Percentiles rank a stretch among this genome's conserved stretches.
These are phyloP conservation scores for Haplosporangium gracile DNA, from an alignment of 192 early-diverging fungal species.

Conservation along the genomic window DNA sequence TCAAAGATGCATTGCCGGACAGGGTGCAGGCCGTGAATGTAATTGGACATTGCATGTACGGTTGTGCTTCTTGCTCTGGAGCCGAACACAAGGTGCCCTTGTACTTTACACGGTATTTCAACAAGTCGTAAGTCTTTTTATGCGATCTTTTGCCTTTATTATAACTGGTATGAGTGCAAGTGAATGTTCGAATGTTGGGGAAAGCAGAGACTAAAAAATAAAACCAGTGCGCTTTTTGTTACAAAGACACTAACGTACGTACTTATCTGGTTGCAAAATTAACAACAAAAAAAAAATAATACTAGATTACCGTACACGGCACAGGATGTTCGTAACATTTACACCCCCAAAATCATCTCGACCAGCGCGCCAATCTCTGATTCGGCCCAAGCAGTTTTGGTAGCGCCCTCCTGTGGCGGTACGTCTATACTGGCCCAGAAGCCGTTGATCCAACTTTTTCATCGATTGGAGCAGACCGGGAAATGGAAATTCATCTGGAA, in stretches of 20 bases:
- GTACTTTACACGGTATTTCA: slow-evolving; percentile 56
- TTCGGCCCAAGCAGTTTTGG: slow-evolving; percentile 25
- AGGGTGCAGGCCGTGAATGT: slow-evolving; percentile 39
- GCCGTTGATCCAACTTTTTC: slow-evolving; percentile 45
- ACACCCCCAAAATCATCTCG: neutral
- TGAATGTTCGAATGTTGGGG: neutral
- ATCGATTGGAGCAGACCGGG: slow-evolving; percentile 46
- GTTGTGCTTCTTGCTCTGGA: slow-evolving; percentile 50
- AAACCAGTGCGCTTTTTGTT: neutral
- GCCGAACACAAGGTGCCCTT: slow-evolving; percentile 55
- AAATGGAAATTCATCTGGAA: slow-evolving; percentile 58
- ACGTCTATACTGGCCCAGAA: slow-evolving; percentile 54
- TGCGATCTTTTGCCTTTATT: neutral
- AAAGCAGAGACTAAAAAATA: neutral
- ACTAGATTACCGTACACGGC: slow-evolving; percentile 55
- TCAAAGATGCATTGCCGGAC: slow-evolving; percentile 44
- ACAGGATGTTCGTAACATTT: slow-evolving; percentile 23
- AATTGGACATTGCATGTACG: slow-evolving; percentile 56
- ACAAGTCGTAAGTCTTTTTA: slow-evolving; percentile 30
- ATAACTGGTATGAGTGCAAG: neutral
- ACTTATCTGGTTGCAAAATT: neutral
- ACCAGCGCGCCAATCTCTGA: neutral
- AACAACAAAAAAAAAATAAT: too few species aligned
- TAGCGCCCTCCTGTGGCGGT: slow-evolving; percentile 51
- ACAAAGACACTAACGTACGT: neutral